These are phyloP conservation scores for Lichtheimia ornata DNA, from an alignment of 371 early-diverging fungal species.

Conservation along the genomic window DNA sequence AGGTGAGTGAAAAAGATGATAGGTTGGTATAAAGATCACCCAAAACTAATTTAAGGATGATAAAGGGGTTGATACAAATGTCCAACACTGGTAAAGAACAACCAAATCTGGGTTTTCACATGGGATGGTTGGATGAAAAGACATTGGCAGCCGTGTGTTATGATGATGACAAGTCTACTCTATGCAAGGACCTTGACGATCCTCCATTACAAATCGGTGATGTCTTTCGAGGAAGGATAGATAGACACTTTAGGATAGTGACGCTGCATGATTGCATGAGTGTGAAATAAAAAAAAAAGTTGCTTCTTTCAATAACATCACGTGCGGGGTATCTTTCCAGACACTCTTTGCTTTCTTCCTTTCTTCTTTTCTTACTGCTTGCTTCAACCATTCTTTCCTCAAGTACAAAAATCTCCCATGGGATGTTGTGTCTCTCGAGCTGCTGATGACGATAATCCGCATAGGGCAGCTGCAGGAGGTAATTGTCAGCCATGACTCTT, in stretches of 20 bases:
- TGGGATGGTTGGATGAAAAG: slow-evolving; percentile 25
- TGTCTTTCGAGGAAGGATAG: neutral
- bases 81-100: neutral
- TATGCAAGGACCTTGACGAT: neutral
- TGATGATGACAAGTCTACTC: neutral
- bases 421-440: slow-evolving; percentile 39
- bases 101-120: slow-evolving; percentile 20
- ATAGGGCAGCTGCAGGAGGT: neutral
- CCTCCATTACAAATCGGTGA: neutral
- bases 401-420: slow-evolving; percentile 21
- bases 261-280: slow-evolving; percentile 2
- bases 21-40: neutral
- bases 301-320: too few relatives aligned
- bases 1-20: neutral
- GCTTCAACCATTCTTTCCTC: neutral
- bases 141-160: slow-evolving; percentile 7
- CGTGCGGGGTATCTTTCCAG: too few relatives aligned
- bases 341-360: slow-evolving; percentile 1
- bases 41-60: slow-evolving; percentile 15
- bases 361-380: slow-evolving; percentile 5
- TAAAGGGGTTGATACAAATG: slow-evolving; percentile 1
- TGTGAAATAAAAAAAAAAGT: neutral
- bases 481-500: neutral
- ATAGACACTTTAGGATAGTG: neutral
- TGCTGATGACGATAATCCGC: slow-evolving; percentile 12